These are phyloP conservation scores for Micractinium conductrix DNA, from an alignment of 139 green algal species.

Conservation along the genomic window DNA sequence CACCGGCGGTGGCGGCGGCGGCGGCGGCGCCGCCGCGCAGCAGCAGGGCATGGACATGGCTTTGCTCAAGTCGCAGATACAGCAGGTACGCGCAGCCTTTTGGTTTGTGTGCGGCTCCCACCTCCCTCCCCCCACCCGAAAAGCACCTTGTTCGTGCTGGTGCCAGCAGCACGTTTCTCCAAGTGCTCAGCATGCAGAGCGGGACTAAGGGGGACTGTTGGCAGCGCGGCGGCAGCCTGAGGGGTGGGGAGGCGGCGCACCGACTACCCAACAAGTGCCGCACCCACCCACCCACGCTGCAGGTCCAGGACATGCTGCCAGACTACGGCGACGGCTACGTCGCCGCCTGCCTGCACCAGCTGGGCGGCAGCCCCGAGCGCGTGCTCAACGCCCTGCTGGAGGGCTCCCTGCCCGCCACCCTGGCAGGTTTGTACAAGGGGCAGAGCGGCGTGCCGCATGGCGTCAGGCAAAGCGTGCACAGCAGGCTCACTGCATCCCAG, in stretches of 20 bases:
- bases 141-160: background rate
- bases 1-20: background rate
- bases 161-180: too few species aligned
- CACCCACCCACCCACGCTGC: background rate
- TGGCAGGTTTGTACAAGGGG: too few species aligned
- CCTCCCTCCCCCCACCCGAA: too few species aligned
- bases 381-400: conserved; percentile 79
- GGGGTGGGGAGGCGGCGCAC: too few species aligned
- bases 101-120: background rate
- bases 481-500: too few species aligned
- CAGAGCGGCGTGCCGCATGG: too few species aligned
- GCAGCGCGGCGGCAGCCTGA: too few species aligned
- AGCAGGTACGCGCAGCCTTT: conserved; percentile 4
- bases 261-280: too few species aligned
- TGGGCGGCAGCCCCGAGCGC: conserved; percentile 58
- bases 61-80: conserved; percentile 1
- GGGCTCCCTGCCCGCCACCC: conserved; percentile 56
- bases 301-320: conserved; percentile 79
- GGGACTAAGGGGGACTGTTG: too few species aligned
- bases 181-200: too few species aligned
- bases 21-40: background rate
- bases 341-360: conserved; percentile 59
- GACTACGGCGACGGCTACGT: conserved; percentile 81
- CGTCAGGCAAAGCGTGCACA: too few species aligned
- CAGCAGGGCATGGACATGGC: background rate